These are phyloP conservation scores for Globisporangium okanoganense DNA, from an alignment of 352 stramenopile species.

Conservation along the genomic window DNA sequence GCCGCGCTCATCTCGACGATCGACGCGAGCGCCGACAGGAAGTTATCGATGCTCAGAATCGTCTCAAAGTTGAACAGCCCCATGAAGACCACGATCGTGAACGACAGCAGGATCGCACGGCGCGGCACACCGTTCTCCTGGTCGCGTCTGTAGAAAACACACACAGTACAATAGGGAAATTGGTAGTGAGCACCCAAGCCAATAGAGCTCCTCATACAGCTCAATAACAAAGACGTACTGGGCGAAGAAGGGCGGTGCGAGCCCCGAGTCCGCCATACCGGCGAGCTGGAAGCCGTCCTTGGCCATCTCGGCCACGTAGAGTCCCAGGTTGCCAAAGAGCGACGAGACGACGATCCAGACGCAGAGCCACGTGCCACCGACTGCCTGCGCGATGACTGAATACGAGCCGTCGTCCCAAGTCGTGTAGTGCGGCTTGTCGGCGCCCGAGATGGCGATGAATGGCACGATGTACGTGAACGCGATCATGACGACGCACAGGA, in stretches of 20 bases:
- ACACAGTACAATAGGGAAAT: neutral
- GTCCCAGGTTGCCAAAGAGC: slow-evolving; percentile 72
- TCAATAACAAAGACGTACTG: slow-evolving; percentile 34
- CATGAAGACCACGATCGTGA: slow-evolving; percentile 78
- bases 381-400: slow-evolving; percentile 58
- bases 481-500: slow-evolving; percentile 71
- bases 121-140: slow-evolving; percentile 54
- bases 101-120: slow-evolving; percentile 66
- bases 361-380: slow-evolving; percentile 65
- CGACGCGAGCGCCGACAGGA: slow-evolving; percentile 65
- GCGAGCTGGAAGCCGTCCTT: slow-evolving; percentile 81
- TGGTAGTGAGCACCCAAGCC: neutral
- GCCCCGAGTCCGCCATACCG: slow-evolving; percentile 77
- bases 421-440: slow-evolving; percentile 69
- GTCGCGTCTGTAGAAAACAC: slow-evolving; percentile 32
- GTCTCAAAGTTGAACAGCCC: slow-evolving; percentile 78
- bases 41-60: slow-evolving; percentile 81
- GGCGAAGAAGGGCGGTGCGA: slow-evolving; percentile 72
- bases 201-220: neutral
- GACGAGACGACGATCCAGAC: slow-evolving; percentile 75
- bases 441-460: slow-evolving; percentile 64
- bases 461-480: slow-evolving; percentile 74
- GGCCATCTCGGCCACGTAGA: slow-evolving; percentile 82
- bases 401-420: slow-evolving; percentile 78
- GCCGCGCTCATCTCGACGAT: slow-evolving; percentile 76